These are phyloP conservation scores for Marasmius tenuissimus DNA, from an alignment of 1,284 basidiomycete genomes.

Conservation along the genomic window DNA sequence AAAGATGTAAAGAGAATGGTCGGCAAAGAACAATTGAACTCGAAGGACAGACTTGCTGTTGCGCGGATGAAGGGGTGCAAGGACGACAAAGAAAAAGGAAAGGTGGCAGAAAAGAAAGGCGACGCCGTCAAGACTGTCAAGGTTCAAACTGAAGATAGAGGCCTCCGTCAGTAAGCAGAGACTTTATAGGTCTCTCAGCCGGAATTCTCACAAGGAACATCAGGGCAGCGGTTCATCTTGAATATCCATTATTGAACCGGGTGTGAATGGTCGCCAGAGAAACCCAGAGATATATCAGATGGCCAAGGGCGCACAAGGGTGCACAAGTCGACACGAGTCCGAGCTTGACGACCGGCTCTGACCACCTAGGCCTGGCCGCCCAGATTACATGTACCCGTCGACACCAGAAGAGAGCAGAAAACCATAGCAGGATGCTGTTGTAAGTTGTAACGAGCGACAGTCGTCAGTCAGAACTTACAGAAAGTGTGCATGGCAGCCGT, in stretches of 20 bases:
- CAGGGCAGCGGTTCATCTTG: too few relatives aligned
- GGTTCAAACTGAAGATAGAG: constrained; percentile 11
- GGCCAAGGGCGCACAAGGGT: neutral
- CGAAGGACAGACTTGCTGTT: constrained; percentile 16
- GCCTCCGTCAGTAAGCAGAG: neutral
- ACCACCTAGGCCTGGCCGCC: too few relatives aligned
- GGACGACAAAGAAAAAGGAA: constrained; percentile 8
- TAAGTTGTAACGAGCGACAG: too few relatives aligned
- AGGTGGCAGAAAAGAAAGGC: constrained; percentile 10
- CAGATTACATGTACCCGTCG: too few relatives aligned
- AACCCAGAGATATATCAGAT: neutral
- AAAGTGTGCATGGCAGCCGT: too few relatives aligned
- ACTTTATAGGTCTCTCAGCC: constrained; percentile 8
- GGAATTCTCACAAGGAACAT: too few relatives aligned
- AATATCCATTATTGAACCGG: neutral
- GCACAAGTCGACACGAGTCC: too few relatives aligned
- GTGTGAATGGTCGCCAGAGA: neutral
- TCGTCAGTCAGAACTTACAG: too few relatives aligned
- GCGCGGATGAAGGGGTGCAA: constrained; percentile 2
- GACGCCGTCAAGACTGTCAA: constrained; percentile 20
- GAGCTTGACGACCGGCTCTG: too few relatives aligned
- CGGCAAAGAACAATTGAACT: constrained; percentile 8
- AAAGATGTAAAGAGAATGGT: constrained; percentile 1
- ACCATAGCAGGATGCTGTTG: too few relatives aligned
- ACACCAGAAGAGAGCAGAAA: too few relatives aligned